These are phyloP conservation scores for Phytopythium ostracodes DNA, from an alignment of 352 stramenopile species.

Conservation along the genomic window DNA sequence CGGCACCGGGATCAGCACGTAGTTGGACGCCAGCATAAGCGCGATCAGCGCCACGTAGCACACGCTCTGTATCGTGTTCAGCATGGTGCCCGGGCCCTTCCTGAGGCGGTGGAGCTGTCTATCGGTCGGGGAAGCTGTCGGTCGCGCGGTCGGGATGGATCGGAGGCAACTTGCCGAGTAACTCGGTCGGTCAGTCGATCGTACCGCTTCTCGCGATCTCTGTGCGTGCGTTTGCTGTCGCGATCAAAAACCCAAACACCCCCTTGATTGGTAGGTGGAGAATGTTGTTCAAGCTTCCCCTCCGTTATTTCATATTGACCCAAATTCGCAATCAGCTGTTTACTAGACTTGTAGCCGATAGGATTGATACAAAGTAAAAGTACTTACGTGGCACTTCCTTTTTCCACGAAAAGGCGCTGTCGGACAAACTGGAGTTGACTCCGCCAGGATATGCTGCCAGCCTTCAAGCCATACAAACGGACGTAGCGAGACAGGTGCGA, in stretches of 20 bases:
- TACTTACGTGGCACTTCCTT: neutral
- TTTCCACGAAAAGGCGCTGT: neutral
- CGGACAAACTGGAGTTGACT: too few species aligned
- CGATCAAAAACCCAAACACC: neutral
- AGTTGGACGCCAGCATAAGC: slow-evolving; percentile 80
- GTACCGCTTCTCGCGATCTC: neutral
- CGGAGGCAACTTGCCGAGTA: neutral
- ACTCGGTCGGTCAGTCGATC: neutral
- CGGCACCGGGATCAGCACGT: slow-evolving; percentile 79
- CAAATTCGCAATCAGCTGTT: neutral
- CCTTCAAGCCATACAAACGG: too few species aligned
- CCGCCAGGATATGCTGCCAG: too few species aligned
- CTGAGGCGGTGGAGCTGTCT: neutral
- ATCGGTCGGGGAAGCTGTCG: too few species aligned
- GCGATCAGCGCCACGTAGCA: slow-evolving; percentile 82
- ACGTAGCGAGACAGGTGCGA: too few species aligned
- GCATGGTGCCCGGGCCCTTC: slow-evolving; percentile 24
- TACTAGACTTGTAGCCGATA: neutral
- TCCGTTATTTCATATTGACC: neutral
- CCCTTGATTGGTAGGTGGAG: neutral
- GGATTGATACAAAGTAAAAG: neutral
- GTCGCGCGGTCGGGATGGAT: too few species aligned
- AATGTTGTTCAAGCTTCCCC: neutral
- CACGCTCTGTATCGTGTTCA: slow-evolving; percentile 65
- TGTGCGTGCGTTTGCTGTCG: neutral